Evolutionary conservation across 2,329 filamentous ascomycete species (phyloP).

Genomic region (Septoria petroselini): DNA sequence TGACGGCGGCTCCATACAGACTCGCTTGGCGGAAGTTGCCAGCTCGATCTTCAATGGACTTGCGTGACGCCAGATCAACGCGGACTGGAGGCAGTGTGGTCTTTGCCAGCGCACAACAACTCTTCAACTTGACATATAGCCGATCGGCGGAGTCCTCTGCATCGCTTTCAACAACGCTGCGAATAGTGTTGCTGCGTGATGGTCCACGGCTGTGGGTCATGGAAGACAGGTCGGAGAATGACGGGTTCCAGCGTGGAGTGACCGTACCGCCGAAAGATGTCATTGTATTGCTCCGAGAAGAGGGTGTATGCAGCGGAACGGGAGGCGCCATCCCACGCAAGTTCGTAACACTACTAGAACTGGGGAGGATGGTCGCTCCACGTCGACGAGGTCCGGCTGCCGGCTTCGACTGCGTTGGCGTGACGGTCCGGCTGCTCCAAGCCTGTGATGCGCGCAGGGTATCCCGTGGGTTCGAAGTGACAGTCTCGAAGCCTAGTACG

Average conservation of each 20-base stretch:
- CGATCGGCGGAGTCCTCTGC: slow-evolving; percentile 83
- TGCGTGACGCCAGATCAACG: slow-evolving; percentile 61
- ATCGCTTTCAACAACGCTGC: slow-evolving; percentile 60
- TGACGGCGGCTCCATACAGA: slow-evolving; percentile 68
- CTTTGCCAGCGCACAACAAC: slow-evolving; percentile 69
- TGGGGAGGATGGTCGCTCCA: slow-evolving; percentile 52
- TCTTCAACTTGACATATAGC: slow-evolving; percentile 73
- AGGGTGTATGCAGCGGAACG: slow-evolving; percentile 45
- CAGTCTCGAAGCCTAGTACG: slow-evolving; percentile 48
- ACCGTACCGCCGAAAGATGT: slow-evolving; percentile 43
- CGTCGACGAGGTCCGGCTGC: slow-evolving; percentile 46
- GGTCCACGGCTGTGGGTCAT: slow-evolving; percentile 32
- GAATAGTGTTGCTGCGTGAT: slow-evolving; percentile 48
- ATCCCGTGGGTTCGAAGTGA: slow-evolving; percentile 22
- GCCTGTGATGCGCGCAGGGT: slow-evolving; percentile 34
- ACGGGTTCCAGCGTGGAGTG: slow-evolving; percentile 82
- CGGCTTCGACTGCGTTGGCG: slow-evolving; percentile 49
- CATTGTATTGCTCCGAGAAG: slow-evolving; percentile 54
- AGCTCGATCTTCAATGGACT: slow-evolving; percentile 60
- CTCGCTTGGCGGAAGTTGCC: slow-evolving; percentile 43
- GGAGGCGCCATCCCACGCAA: slow-evolving; percentile 40
- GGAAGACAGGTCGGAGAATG: slow-evolving; percentile 60
- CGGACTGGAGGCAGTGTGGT: slow-evolving; percentile 68
- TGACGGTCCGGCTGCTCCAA: slow-evolving; percentile 38
- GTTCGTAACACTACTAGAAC: slow-evolving; percentile 38